A percentile compares a stretch with the other conserved stretches of the same genome.
These are phyloP conservation scores for Middelhovenomyces tepae DNA, from an alignment of 805 yeast species.

Conservation along the genomic window DNA sequence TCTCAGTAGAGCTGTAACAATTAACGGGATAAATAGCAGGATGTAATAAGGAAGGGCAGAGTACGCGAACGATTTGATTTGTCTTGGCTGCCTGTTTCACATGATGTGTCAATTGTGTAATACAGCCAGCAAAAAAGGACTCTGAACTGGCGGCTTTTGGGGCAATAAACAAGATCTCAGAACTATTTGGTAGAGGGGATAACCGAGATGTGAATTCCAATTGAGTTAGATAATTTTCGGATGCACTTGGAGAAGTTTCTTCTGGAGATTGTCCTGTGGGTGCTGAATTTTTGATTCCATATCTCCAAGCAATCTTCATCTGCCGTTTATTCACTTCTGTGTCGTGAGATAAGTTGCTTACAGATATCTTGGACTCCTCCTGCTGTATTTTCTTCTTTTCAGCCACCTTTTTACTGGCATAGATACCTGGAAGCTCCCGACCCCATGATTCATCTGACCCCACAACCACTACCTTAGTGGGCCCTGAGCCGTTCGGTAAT, in stretches of 20 bases:
- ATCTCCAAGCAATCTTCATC: conserved; percentile 91
- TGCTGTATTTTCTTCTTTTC: conserved; percentile 11
- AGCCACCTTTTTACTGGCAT: conserved; percentile 47
- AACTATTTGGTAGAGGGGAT: conserved; percentile 53
- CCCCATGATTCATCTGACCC: conserved; percentile 54
- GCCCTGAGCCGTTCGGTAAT: conserved; percentile 17
- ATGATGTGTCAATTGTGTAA: conserved; percentile 19
- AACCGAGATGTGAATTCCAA: conserved; percentile 72
- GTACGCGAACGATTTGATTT: conserved; percentile 55
- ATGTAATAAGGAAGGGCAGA: conserved; percentile 68
- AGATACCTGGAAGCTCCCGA: conserved; percentile 66
- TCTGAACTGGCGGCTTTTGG: conserved; percentile 18
- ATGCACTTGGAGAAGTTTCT: conserved; percentile 38
- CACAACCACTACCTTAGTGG: conserved; percentile 54
- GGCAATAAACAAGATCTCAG: conserved; percentile 53
- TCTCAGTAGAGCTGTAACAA: conserved; percentile 36
- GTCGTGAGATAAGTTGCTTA: conserved; percentile 44
- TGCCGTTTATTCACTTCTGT: conserved; percentile 22
- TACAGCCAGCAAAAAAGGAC: conserved; percentile 14
- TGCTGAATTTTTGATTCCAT: conserved; percentile 35
- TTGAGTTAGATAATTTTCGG: conserved; percentile 51
- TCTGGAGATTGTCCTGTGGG: conserved; percentile 19
- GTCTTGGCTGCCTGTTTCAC: conserved; percentile 29
- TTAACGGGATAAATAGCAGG: conserved; percentile 63
- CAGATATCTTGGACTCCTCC: conserved; percentile 52